Evolutionary conservation across 805 yeast genomes (phyloP), one percentile per base, ranked within the genome.

Genomic region (Maudiozyma serrabonitensis): DNA sequence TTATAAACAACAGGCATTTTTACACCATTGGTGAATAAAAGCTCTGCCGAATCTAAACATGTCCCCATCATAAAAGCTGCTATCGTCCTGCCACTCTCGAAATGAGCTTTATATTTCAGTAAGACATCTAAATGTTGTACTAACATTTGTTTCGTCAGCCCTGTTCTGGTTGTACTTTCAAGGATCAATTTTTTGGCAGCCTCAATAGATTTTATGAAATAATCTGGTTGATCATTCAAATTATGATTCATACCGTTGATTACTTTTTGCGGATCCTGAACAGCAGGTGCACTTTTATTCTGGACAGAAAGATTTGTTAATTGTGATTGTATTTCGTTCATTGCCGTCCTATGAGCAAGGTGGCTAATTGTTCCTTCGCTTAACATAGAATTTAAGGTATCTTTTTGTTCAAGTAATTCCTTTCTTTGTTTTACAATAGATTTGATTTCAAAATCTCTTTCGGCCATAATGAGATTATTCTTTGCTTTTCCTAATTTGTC

Each of bases 1-100:
- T 60, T 63, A 46, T 52, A 59, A 1, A 62, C 64, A 13, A 54
- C 32, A 1, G 66, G 66, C 63, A 62, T 62, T 42, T 61, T 62
- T 2, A 62, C 62, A 32, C 64, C 64, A 51, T 61, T 61, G 7
- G 50, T 43, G 38, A 57, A 62, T 18, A 62, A 51, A 16, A 50
- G 40, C 41, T 60, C 63, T 3, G 59, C 60, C 15, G 63, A 52
- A 31, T 62, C 64, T 46, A 56, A 54, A 43, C 52, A 46, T 7
- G 45, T 18, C 15, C 51, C 48, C 42, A 55, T 51, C 41, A 47
- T 28, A 18, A 48, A 35, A 9, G 47, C 16, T 9, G 56, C 45
- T 16, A 48, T 51, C 7, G 43, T 44, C 4, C 41, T 44, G 4
- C 58, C 60, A 16, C n/a, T 40, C 47, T 55, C 59, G 47, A 60